A percentile compares a stretch with the other conserved stretches of the same genome.
phyloP scores from a whole-genome alignment of 2,329 filamentous ascomycete species.

The Ophioceras dolichostomum region DNA sequence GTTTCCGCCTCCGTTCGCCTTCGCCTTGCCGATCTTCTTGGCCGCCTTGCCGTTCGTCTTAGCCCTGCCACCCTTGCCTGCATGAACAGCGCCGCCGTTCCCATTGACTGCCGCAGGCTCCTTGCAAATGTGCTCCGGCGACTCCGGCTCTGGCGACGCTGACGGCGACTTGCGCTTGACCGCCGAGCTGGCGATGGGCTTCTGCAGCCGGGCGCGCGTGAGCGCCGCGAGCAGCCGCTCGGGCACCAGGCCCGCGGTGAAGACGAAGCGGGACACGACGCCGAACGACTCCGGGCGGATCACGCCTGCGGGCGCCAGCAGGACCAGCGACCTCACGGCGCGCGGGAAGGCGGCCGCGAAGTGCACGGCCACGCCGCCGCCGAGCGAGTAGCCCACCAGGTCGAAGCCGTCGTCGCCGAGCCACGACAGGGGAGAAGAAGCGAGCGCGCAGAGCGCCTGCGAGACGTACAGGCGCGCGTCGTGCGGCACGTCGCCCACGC shows the following conservation, averaged over 20 bases:
- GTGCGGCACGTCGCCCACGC: conserved; percentile 54
- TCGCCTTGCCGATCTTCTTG: background rate
- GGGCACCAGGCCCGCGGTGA: conserved; percentile 41
- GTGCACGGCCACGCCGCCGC: conserved; percentile 63
- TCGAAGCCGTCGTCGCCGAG: conserved; percentile 46
- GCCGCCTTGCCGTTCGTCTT: background rate
- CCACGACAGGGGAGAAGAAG: conserved; percentile 60
- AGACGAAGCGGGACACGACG: conserved; percentile 33
- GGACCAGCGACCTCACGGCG: conserved; percentile 56
- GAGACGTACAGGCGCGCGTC: conserved; percentile 61
- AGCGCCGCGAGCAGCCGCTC: conserved; percentile 35
- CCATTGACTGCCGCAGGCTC: background rate
- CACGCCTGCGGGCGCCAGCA: conserved; percentile 70
- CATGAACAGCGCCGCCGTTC: background rate
- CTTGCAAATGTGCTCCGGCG: too few relatives aligned
- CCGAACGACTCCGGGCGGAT: conserved; percentile 46
- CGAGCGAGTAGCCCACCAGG: conserved; percentile 70
- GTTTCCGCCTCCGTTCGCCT: background rate
- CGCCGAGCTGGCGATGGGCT: conserved; percentile 30
- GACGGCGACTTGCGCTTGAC: conserved; percentile 1
- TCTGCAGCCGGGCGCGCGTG: conserved; percentile 33
- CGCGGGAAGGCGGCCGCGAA: conserved; percentile 64
- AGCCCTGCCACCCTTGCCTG: too few relatives aligned
- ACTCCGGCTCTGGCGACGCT: conserved; percentile 3
- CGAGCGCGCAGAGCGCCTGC: conserved; percentile 59